Conservation (phyloP, 352 stramenopile species). For the Pythium sukuiense region DNA sequence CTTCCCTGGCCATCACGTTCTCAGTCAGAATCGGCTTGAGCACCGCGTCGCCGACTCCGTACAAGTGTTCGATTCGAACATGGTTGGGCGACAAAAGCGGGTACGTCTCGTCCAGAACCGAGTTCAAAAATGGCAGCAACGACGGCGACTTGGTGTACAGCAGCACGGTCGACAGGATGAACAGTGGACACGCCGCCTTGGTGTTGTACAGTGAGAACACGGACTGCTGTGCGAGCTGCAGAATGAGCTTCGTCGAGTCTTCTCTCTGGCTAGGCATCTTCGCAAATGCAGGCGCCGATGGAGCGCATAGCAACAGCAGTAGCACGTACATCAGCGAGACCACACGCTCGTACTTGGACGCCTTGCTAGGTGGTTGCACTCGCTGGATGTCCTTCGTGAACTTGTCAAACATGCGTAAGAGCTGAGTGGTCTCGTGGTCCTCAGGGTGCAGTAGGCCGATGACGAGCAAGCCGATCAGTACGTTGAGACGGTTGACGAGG, state of each 20-base stretch:
- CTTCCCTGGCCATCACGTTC: slow-evolving; percentile 56
- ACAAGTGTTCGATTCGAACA: slow-evolving; percentile 58
- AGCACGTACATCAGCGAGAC: slow-evolving; percentile 58
- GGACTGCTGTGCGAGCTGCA: slow-evolving; percentile 61
- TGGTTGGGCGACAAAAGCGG: not conserved
- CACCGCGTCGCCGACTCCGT: slow-evolving; percentile 59
- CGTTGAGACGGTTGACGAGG: slow-evolving; percentile 38
- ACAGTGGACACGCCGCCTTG: slow-evolving; percentile 48
- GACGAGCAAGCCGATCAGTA: slow-evolving; percentile 50
- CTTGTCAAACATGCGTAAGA: slow-evolving; percentile 48
- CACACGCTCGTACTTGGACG: slow-evolving; percentile 34
- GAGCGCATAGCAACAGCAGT: slow-evolving; percentile 60
- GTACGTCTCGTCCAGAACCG: slow-evolving; percentile 21
- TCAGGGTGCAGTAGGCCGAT: slow-evolving; percentile 45
- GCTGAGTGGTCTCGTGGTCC: slow-evolving; percentile 44
- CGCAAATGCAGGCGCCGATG: slow-evolving; percentile 43
- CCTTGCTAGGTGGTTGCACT: not conserved
- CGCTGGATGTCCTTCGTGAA: slow-evolving; percentile 31
- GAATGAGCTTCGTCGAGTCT: slow-evolving; percentile 48
- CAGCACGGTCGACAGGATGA: slow-evolving; percentile 61
- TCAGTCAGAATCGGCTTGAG: slow-evolving; percentile 72
- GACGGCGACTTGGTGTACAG: slow-evolving; percentile 71
- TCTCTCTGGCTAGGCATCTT: slow-evolving; percentile 65
- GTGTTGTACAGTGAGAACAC: slow-evolving; percentile 54
- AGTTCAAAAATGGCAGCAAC: slow-evolving; percentile 47